Conservation (phyloP, 495 filamentous ascomycete species). For the Hyaloscypha finlandica region DNA sequence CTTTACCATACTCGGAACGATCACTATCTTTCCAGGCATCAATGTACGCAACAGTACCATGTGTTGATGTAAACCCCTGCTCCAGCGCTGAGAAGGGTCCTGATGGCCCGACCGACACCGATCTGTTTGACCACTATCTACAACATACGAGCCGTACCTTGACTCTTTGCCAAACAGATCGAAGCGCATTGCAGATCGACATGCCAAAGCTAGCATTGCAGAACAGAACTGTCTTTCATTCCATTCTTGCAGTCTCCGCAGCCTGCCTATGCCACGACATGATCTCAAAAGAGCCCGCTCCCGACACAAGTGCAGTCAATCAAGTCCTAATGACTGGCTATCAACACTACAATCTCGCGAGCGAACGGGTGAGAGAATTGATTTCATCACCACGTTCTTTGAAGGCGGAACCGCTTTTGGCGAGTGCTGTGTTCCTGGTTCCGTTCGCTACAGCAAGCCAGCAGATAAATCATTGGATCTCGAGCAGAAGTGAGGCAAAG, state of each 20-base stretch:
- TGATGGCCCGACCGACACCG: slow-evolving; percentile 8
- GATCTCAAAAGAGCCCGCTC: slow-evolving; percentile 17
- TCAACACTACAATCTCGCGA: slow-evolving; percentile 21
- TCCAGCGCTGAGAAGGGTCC: background rate
- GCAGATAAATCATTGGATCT: slow-evolving; percentile 21
- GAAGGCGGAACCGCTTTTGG: slow-evolving; percentile 15
- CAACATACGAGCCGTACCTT: slow-evolving; percentile 16
- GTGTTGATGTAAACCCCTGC: slow-evolving; percentile 1
- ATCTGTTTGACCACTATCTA: slow-evolving; percentile 19
- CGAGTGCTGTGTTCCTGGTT: slow-evolving; percentile 12
- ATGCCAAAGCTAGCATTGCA: slow-evolving; percentile 16
- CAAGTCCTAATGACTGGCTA: slow-evolving; percentile 19
- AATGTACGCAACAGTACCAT: slow-evolving; percentile 3
- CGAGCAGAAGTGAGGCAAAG: slow-evolving; percentile 11
- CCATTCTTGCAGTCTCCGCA: slow-evolving; percentile 15
- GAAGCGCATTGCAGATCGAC: slow-evolving; percentile 7
- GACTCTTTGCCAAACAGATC: slow-evolving; percentile 14
- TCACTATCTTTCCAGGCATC: slow-evolving; percentile 4
- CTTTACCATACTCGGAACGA: slow-evolving; percentile 12
- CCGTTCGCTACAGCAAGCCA: slow-evolving; percentile 19
- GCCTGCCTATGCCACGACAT: slow-evolving; percentile 18
- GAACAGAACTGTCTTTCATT: slow-evolving; percentile 20
- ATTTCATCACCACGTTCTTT: slow-evolving; percentile 11
- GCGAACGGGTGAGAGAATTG: slow-evolving; percentile 17
- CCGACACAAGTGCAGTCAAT: slow-evolving; percentile 14